Evolutionary conservation across 176 grass and related monocot species (phyloP).

Genomic region (Carex scoparia): DNA sequence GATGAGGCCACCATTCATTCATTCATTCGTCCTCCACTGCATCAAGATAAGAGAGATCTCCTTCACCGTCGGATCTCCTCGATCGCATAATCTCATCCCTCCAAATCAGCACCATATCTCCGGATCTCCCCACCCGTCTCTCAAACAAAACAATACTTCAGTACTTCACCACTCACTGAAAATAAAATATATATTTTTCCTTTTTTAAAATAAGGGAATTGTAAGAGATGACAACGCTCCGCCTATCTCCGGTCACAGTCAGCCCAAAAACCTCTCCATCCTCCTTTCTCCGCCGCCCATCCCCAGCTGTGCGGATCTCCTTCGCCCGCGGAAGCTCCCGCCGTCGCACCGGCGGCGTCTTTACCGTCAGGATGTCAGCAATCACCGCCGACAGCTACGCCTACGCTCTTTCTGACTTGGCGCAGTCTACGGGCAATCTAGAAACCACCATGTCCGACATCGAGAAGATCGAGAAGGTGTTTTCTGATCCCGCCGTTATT

Average conservation of each 20-base stretch:
- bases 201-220: not conserved
- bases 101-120: slow-evolving; percentile 12
- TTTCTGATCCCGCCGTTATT: slow-evolving; percentile 49
- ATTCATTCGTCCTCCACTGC: not conserved
- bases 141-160: not conserved
- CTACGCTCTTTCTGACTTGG: slow-evolving; percentile 48
- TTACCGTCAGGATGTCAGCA: slow-evolving; percentile 14
- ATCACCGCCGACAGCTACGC: slow-evolving; percentile 33
- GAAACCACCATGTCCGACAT: slow-evolving; percentile 54
- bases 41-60: slow-evolving; percentile 7
- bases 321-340: slow-evolving; percentile 12
- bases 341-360: slow-evolving; percentile 28
- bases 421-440: slow-evolving; percentile 43
- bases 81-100: not conserved
- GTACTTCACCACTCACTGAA: not conserved
- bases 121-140: not conserved
- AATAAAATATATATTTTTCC: not conserved
- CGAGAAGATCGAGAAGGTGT: slow-evolving; percentile 63
- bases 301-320: slow-evolving; percentile 17
- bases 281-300: slow-evolving; percentile 23
- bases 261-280: not conserved
- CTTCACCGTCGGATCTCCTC: not conserved
- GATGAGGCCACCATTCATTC: slow-evolving; percentile 8
- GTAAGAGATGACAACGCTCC: slow-evolving; percentile 4
- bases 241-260: slow-evolving; percentile 21